Evolutionary conservation across 306 rosid genomes (phyloP).

Genomic region (Lotus japonicus): DNA sequence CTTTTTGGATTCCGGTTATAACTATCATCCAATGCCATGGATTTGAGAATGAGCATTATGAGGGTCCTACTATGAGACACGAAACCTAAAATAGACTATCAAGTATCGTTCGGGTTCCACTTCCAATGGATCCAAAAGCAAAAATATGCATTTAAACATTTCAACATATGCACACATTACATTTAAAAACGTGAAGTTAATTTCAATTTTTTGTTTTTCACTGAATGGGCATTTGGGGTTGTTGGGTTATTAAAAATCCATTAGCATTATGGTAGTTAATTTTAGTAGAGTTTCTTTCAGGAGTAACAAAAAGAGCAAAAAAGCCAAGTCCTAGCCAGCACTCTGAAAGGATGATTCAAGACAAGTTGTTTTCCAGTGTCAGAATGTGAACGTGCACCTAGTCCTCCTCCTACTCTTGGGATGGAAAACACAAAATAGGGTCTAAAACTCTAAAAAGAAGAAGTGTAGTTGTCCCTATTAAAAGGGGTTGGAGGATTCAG

Average conservation of each 20-base stretch:
- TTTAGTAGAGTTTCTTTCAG: neutral
- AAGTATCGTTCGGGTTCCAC: too few relatives aligned
- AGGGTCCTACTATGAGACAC: too few relatives aligned
- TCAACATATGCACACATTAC: too few relatives aligned
- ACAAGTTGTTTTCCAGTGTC: neutral
- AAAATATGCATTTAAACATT: too few relatives aligned
- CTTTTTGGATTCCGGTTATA: too few relatives aligned
- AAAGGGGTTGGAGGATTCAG: neutral
- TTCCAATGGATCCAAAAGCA: too few relatives aligned
- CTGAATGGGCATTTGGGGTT: too few relatives aligned
- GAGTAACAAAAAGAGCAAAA: neutral
- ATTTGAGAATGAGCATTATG: too few relatives aligned
- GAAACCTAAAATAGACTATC: too few relatives aligned
- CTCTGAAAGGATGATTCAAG: neutral
- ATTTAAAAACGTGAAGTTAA: too few relatives aligned
- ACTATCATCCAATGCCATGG: too few relatives aligned
- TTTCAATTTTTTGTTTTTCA: too few relatives aligned
- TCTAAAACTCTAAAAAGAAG: slow-evolving; percentile 11
- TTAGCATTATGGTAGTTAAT: neutral
- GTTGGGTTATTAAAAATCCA: neutral
- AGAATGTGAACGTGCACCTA: slow-evolving; percentile 18
- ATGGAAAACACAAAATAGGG: neutral
- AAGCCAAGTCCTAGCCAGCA: neutral
- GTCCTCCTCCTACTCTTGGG: neutral
- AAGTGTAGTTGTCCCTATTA: slow-evolving; percentile 5